These are phyloP conservation scores for Xylariomycetidae sp. DNA, from an alignment of 2,329 filamentous ascomycete species.

Conservation along the genomic window DNA sequence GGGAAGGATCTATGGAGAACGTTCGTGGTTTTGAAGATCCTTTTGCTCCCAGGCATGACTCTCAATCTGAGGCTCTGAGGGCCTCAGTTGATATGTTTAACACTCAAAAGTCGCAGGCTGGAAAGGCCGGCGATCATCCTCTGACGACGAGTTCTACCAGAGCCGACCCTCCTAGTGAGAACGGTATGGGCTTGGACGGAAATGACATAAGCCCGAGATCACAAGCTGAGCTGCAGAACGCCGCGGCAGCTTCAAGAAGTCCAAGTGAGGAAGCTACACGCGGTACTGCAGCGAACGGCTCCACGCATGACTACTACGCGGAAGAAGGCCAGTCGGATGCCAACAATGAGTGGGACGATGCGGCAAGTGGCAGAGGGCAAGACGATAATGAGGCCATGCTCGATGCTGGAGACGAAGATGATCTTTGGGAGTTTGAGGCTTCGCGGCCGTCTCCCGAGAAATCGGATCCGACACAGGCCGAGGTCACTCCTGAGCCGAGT, in stretches of 20 bases:
- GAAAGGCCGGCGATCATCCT: constrained; percentile 1
- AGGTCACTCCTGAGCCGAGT: too few relatives aligned
- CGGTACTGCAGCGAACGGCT: not conserved
- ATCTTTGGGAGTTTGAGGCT: constrained; percentile 55
- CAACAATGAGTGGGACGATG: constrained; percentile 11
- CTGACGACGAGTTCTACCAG: constrained; percentile 15
- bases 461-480: constrained; percentile 7
- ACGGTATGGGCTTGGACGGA: constrained; percentile 12
- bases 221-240: too few relatives aligned
- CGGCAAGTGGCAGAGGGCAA: too few relatives aligned
- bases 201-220: too few relatives aligned
- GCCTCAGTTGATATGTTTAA: constrained; percentile 4
- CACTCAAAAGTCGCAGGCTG: constrained; percentile 3
- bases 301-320: constrained; percentile 1
- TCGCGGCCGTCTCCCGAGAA: constrained; percentile 36
- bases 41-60: constrained; percentile 11
- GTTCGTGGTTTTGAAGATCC: constrained; percentile 11
- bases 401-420: constrained; percentile 29
- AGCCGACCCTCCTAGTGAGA: constrained; percentile 10
- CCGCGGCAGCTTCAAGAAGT: too few relatives aligned
- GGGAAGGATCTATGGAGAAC: constrained; percentile 7
- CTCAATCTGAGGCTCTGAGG: constrained; percentile 8
- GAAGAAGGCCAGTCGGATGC: constrained; percentile 15
- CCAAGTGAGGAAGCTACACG: constrained; percentile 5
- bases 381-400: constrained; percentile 8